Conservation (phyloP, 2,329 filamentous ascomycete species). For the Neofusicoccum cordaticola region DNA sequence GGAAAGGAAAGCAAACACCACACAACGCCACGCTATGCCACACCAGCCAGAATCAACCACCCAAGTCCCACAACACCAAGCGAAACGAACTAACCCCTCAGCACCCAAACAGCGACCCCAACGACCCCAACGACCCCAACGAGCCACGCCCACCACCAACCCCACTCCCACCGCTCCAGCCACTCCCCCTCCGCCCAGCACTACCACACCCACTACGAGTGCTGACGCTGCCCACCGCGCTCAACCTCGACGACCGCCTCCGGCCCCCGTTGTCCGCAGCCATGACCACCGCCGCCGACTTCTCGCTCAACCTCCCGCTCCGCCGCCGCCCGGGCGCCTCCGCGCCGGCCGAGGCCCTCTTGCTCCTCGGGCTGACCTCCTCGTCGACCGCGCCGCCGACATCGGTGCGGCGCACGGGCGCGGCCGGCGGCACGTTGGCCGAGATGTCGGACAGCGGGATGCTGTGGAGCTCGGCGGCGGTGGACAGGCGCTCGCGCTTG, state of each 20-base stretch:
- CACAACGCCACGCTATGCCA: no score
- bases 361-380: not conserved
- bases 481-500: not conserved
- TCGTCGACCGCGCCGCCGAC: not conserved
- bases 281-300: not conserved
- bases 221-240: no score
- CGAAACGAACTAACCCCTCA: not conserved
- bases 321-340: not conserved
- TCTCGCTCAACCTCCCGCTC: not conserved
- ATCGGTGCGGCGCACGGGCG: no score
- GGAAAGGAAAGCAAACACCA: no score
- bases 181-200: no score
- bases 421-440: not conserved
- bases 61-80: no score
- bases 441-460: not conserved
- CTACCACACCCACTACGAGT: no score
- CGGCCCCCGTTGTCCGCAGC: not conserved
- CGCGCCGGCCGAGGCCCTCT: not conserved
- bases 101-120: not conserved
- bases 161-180: not conserved
- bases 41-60: no score
- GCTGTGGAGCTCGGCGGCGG: not conserved
- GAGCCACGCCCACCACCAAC: not conserved
- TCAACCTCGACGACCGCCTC: not conserved
- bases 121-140: not conserved